A percentile compares a stretch with the other conserved stretches of the same genome.
Evolutionary conservation across 441 rosid genomes (phyloP).

Genomic region (Adansonia gregorii): DNA sequence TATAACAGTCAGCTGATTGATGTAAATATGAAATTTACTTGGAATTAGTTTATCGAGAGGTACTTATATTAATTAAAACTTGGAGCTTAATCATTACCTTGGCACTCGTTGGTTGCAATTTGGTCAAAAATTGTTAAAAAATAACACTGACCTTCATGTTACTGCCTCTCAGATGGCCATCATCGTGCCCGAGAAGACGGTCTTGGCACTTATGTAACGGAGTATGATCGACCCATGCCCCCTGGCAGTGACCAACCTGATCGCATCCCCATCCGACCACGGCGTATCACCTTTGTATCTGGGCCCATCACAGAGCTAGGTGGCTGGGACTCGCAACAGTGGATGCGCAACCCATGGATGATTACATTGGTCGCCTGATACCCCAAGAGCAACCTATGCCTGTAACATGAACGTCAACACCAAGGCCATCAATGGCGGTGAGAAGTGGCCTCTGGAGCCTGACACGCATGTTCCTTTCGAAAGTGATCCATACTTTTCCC

Average conservation of each 20-base stretch:
- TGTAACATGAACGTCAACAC: slow-evolving; percentile 53
- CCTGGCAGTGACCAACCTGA: slow-evolving; percentile 60
- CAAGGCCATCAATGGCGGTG: slow-evolving; percentile 74
- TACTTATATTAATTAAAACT: neutral
- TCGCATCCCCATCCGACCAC: slow-evolving; percentile 73
- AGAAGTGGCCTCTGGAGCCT: slow-evolving; percentile 56
- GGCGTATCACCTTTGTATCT: slow-evolving; percentile 37
- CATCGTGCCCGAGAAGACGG: slow-evolving; percentile 36
- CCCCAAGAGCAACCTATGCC: slow-evolving; percentile 60
- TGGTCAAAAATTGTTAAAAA: slow-evolving; percentile 59
- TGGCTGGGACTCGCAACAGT: slow-evolving; percentile 57
- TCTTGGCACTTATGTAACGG: slow-evolving; percentile 68
- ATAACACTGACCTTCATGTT: slow-evolving; percentile 20
- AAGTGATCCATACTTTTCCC: slow-evolving; percentile 75
- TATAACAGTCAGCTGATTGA: neutral
- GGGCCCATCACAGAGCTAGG: slow-evolving; percentile 66
- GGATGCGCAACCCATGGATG: slow-evolving; percentile 72
- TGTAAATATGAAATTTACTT: neutral
- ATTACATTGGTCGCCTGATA: slow-evolving; percentile 63
- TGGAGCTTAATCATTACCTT: slow-evolving; percentile 39
- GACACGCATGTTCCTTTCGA: slow-evolving; percentile 60
- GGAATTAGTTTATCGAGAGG: neutral
- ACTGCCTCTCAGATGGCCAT: no score
- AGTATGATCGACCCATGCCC: slow-evolving; percentile 84
- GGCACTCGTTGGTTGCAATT: slow-evolving; percentile 55